A percentile compares a stretch with the other conserved stretches of the same genome.
These are phyloP conservation scores for Debaryomyces subglobosus DNA, from an alignment of 1,139 yeast genomes.

Conservation along the genomic window DNA sequence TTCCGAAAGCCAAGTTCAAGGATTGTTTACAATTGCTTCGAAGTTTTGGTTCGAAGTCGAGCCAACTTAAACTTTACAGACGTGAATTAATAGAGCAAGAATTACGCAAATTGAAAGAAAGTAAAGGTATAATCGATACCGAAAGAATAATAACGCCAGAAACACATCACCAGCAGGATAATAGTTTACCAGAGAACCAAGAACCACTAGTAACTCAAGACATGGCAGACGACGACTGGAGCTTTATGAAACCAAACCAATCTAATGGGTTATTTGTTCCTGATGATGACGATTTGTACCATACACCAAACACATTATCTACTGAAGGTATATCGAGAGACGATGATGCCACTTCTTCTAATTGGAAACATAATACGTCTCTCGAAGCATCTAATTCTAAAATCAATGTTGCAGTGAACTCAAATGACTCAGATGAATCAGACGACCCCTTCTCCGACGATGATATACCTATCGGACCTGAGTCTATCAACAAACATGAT, in stretches of 20 bases:
- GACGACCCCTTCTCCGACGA: slow-evolving; percentile 27
- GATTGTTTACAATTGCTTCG: slow-evolving; percentile 54
- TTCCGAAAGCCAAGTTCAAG: slow-evolving; percentile 74
- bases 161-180: neutral
- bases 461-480: slow-evolving; percentile 15
- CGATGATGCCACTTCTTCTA: neutral
- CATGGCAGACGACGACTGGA: slow-evolving; percentile 38
- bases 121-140: slow-evolving; percentile 33
- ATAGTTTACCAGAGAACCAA: slow-evolving; percentile 8
- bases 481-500: neutral
- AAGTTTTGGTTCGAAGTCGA: slow-evolving; percentile 35
- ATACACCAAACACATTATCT: neutral
- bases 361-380: neutral
- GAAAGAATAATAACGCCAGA: slow-evolving; percentile 7
- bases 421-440: slow-evolving; percentile 12
- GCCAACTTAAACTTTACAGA: slow-evolving; percentile 39
- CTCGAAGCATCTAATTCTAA: neutral
- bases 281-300: slow-evolving; percentile 25
- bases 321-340: neutral
- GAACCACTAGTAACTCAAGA: slow-evolving; percentile 11
- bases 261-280: slow-evolving; percentile 31
- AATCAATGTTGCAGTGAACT: slow-evolving; percentile 7
- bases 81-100: slow-evolving; percentile 40
- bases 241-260: slow-evolving; percentile 30
- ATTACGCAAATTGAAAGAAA: slow-evolving; percentile 34